These are phyloP conservation scores for Macrolepiota albuminosa DNA, from an alignment of 768 basidiomycete species.

Conservation along the genomic window DNA sequence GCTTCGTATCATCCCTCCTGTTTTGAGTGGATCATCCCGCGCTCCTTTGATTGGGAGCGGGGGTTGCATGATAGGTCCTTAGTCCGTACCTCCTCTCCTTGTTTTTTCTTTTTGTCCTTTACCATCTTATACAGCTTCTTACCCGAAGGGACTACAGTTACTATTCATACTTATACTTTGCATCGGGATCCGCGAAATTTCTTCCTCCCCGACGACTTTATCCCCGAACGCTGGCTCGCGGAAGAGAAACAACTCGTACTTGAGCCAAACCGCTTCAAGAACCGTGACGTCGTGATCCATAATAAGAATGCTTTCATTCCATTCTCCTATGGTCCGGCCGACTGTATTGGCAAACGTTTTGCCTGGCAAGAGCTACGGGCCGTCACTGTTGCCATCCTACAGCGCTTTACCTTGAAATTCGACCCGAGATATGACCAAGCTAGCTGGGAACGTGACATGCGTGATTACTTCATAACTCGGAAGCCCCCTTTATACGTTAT, in stretches of 20 bases:
- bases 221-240: conserved; percentile 35
- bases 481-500: not conserved
- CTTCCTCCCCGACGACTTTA: conserved; percentile 29
- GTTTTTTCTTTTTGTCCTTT: not conserved
- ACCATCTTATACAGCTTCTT: conserved; percentile 24
- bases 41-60: conserved; percentile 12
- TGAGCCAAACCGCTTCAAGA: conserved; percentile 15
- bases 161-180: conserved; percentile 31
- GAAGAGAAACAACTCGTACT: conserved; percentile 13
- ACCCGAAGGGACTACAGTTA: conserved; percentile 33
- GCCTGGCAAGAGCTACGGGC: conserved; percentile 30
- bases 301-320: conserved; percentile 28
- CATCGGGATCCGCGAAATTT: conserved; percentile 35
- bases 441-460: conserved; percentile 24
- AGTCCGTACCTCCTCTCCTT: conserved; percentile 8
- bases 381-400: conserved; percentile 22
- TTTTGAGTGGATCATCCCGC: conserved; percentile 28
- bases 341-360: conserved; percentile 43
- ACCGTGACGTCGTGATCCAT: conserved; percentile 14
- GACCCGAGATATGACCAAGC: conserved; percentile 18
- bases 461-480: conserved; percentile 24
- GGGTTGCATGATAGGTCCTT: conserved; percentile 13
- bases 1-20: conserved; percentile 32
- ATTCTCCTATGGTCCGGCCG: conserved; percentile 41
- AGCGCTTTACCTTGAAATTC: conserved; percentile 27